Conservation (phyloP, 2,329 filamentous ascomycete genomes). For the Thelonectria discophora region DNA sequence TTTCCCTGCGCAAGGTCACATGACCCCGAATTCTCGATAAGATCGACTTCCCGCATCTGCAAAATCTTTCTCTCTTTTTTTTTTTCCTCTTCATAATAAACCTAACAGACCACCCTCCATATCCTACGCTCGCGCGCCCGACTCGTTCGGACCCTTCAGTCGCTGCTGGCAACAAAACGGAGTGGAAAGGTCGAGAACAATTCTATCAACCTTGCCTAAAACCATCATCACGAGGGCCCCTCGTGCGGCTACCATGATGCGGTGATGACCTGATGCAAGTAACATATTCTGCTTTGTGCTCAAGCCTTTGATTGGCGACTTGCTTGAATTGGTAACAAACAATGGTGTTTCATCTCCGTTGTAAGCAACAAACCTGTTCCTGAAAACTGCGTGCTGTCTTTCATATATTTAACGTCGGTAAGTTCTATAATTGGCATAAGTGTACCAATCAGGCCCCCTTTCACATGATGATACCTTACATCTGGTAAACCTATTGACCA, state of each 20-base stretch:
- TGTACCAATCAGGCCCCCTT: slow-evolving; percentile 13
- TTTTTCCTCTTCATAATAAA: slow-evolving; percentile 44
- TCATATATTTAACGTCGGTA: slow-evolving; percentile 19
- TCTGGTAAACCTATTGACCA: slow-evolving; percentile 55
- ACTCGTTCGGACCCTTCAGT: slow-evolving; percentile 41
- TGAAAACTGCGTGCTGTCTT: not conserved
- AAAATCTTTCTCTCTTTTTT: slow-evolving; percentile 42
- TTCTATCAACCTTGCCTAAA: slow-evolving; percentile 67
- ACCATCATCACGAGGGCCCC: slow-evolving; percentile 75
- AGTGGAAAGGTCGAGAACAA: slow-evolving; percentile 67
- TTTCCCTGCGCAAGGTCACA: slow-evolving; percentile 31
- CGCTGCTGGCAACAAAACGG: slow-evolving; percentile 57
- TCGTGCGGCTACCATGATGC: slow-evolving; percentile 71
- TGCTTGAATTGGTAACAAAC: not conserved
- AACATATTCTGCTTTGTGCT: slow-evolving; percentile 52
- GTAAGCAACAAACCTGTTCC: too few relatives aligned
- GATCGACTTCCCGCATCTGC: slow-evolving; percentile 25
- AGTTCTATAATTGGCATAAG: slow-evolving; percentile 21
- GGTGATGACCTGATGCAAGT: slow-evolving; percentile 74
- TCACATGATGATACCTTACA: slow-evolving; percentile 49
- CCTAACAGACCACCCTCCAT: slow-evolving; percentile 55
- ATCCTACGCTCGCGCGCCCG: slow-evolving; percentile 51
- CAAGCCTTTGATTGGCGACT: not conserved
- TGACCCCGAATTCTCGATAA: slow-evolving; percentile 34
- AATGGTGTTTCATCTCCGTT: not conserved